Evolutionary conservation across 2,329 filamentous ascomycete genomes (phyloP).

Genomic region (Blumeria graminis): DNA sequence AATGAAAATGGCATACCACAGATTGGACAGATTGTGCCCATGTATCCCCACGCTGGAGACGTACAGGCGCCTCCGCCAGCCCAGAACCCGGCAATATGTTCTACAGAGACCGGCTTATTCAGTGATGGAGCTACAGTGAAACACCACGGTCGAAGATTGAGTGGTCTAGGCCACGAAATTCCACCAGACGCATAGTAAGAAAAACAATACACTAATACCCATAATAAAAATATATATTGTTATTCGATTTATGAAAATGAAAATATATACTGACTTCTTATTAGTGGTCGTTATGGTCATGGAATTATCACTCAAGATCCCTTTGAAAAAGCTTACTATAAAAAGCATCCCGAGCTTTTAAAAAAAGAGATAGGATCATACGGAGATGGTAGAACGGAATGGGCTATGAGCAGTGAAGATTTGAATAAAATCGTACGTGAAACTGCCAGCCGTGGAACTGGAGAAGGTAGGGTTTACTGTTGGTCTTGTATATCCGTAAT

Average conservation of each 20-base stretch:
- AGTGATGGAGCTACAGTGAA: conserved; percentile 25
- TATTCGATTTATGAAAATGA: background rate
- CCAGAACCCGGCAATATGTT: conserved; percentile 18
- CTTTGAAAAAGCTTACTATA: conserved; percentile 77
- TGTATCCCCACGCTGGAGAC: conserved; percentile 80
- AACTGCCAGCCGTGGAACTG: conserved; percentile 29
- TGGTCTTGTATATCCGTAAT: background rate
- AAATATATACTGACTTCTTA: conserved; percentile 3
- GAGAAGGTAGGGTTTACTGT: conserved; percentile 22
- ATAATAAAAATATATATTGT: background rate
- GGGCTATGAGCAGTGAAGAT: conserved; percentile 70
- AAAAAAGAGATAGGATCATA: conserved; percentile 45
- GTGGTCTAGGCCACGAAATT: conserved; percentile 42
- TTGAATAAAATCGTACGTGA: conserved; percentile 72
- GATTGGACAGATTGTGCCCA: conserved; percentile 77
- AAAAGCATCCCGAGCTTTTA: conserved; percentile 65
- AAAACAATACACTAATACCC: background rate
- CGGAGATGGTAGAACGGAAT: conserved; percentile 36
- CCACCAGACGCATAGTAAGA: conserved; percentile 60
- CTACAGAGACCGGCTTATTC: conserved; percentile 23
- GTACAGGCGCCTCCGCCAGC: conserved; percentile 83
- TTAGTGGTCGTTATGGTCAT: conserved; percentile 52
- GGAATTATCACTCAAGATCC: conserved; percentile 52
- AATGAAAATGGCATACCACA: conserved; percentile 79
- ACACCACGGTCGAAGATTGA: conserved; percentile 46